These are phyloP conservation scores for Suillus placidus DNA, from an alignment of 768 basidiomycete genomes.

Conservation along the genomic window DNA sequence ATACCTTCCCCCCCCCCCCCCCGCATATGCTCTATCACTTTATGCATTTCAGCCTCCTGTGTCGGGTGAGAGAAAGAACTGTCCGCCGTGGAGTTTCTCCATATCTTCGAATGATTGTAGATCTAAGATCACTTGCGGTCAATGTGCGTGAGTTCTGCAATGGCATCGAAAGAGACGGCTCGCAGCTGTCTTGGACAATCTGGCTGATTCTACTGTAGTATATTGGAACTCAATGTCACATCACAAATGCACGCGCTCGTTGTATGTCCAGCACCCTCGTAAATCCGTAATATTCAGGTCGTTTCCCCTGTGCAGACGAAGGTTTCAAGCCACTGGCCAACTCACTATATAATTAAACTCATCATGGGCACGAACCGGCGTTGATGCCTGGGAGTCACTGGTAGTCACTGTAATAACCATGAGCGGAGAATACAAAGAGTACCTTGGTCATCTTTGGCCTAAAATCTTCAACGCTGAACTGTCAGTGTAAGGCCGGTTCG, in stretches of 20 bases:
- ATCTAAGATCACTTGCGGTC: not conserved
- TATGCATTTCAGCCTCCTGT: not conserved
- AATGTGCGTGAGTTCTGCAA: not conserved
- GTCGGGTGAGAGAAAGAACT: not conserved
- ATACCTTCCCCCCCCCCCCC: not conserved
- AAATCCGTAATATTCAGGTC: not conserved
- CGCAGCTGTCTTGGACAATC: not conserved
- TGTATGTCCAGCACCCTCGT: not conserved
- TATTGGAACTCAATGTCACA: not conserved
- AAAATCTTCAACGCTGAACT: not conserved
- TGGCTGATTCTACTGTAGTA: not conserved
- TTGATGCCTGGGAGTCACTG: not conserved
- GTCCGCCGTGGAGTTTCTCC: not conserved
- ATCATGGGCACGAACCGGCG: not conserved
- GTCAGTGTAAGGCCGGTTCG: not conserved
- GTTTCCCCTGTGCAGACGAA: not conserved
- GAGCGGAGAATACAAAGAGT: not conserved
- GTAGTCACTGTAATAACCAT: not conserved
- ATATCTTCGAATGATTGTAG: not conserved
- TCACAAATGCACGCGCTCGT: not conserved
- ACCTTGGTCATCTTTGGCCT: too few relatives aligned
- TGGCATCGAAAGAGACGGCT: not conserved
- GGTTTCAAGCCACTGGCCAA: not conserved
- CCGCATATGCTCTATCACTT: not conserved
- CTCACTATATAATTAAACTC: not conserved